These are phyloP conservation scores for Scopulariopsis brevicaulis DNA, from an alignment of 2,329 filamentous ascomycete species.

Conservation along the genomic window DNA sequence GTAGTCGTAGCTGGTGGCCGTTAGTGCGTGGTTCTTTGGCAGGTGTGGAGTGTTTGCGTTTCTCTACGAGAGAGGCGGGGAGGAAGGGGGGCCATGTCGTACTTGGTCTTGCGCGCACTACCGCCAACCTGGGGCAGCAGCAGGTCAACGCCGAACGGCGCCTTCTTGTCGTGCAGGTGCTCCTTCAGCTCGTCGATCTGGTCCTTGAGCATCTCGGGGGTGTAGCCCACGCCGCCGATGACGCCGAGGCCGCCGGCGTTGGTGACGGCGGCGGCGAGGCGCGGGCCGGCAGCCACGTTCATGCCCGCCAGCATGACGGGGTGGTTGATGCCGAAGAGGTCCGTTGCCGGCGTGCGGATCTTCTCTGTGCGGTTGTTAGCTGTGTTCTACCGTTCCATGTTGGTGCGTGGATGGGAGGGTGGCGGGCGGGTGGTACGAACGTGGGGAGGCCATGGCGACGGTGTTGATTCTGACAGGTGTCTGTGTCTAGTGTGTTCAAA, in stretches of 20 bases:
- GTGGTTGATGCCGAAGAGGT: constrained; percentile 97
- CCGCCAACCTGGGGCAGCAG: constrained; percentile 91
- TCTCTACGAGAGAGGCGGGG: not conserved
- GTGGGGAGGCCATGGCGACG: constrained; percentile 62
- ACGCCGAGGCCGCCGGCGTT: constrained; percentile 96
- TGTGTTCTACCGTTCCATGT: not conserved
- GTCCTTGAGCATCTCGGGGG: constrained; percentile 91
- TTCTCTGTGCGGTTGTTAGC: constrained; percentile 44
- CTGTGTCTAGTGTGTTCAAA: constrained; percentile 6
- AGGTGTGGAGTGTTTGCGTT: not conserved
- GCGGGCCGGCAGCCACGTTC: constrained; percentile 96
- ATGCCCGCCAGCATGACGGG: constrained; percentile 93
- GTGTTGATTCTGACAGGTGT: constrained; percentile 11
- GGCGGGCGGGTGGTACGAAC: constrained; percentile 37
- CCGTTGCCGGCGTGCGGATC: constrained; percentile 84
- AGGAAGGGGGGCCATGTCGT: constrained; percentile 13
- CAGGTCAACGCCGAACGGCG: constrained; percentile 89
- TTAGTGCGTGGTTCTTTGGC: not conserved
- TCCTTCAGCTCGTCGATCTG: constrained; percentile 92
- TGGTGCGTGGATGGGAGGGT: not conserved
- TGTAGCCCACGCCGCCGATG: constrained; percentile 91
- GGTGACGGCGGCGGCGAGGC: constrained; percentile 90
- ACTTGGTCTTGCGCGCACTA: constrained; percentile 88
- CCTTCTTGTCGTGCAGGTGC: constrained; percentile 79
- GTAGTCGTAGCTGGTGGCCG: constrained; percentile 79